These are phyloP conservation scores for Pseudocercospora pini-densiflorae DNA, from an alignment of 2,329 filamentous ascomycete genomes.

Conservation along the genomic window DNA sequence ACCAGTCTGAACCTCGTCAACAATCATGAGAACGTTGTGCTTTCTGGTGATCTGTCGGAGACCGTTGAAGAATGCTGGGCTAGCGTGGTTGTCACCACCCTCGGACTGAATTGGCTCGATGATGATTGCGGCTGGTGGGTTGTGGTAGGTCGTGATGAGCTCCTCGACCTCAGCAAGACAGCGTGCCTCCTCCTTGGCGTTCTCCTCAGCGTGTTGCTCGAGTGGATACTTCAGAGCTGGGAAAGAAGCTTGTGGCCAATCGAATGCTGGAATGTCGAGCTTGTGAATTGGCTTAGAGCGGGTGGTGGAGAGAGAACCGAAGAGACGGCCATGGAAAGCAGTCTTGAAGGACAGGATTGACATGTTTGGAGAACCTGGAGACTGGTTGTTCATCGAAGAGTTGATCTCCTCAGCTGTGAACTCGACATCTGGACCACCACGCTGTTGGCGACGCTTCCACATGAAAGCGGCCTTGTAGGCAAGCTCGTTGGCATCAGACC, in stretches of 20 bases:
- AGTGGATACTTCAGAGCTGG: constrained; percentile 85
- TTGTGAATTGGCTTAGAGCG: constrained; percentile 95
- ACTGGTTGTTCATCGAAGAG: constrained; percentile 79
- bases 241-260: constrained; percentile 93
- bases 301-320: constrained; percentile 84
- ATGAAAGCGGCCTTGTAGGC: constrained; percentile 97
- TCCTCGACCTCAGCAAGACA: constrained; percentile 83
- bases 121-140: constrained; percentile 79
- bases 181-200: constrained; percentile 78
- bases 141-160: constrained; percentile 77
- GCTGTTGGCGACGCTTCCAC: constrained; percentile 81
- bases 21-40: constrained; percentile 81
- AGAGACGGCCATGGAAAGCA: constrained; percentile 88
- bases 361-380: constrained; percentile 76
- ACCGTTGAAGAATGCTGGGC: constrained; percentile 82
- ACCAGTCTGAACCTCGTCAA: constrained; percentile 93
- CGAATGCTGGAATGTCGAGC: constrained; percentile 90
- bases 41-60: constrained; percentile 79
- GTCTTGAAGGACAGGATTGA: constrained; percentile 89
- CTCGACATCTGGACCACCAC: constrained; percentile 75
- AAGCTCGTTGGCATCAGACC: constrained; percentile 91
- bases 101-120: constrained; percentile 93
- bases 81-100: constrained; percentile 93
- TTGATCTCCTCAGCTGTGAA: constrained; percentile 78
- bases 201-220: constrained; percentile 77